phyloP scores from a whole-genome alignment of 108 stramenopile genomes.

The Fistulifera pelliculosa region DNA sequence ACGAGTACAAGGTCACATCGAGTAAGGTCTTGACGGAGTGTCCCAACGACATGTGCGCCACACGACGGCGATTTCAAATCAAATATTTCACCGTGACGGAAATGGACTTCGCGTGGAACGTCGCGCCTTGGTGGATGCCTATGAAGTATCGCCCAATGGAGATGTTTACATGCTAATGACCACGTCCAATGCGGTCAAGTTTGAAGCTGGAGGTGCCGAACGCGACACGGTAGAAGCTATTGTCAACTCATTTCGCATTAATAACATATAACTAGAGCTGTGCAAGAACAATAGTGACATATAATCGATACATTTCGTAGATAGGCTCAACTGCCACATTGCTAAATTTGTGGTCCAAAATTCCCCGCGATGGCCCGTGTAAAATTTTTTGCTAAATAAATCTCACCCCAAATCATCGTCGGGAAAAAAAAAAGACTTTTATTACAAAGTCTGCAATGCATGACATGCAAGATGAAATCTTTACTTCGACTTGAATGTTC shows the following conservation, averaged over 20 bases:
- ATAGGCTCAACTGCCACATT: too few relatives aligned
- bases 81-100: conserved; percentile 63
- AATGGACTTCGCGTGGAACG: conserved; percentile 62
- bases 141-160: conserved; percentile 28
- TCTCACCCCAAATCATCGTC: too few relatives aligned
- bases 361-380: too few relatives aligned
- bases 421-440: too few relatives aligned
- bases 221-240: conserved; percentile 72
- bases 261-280: neutral
- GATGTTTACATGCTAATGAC: conserved; percentile 69
- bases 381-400: too few relatives aligned
- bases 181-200: conserved; percentile 59
- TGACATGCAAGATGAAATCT: too few relatives aligned
- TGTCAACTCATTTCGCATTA: conserved; percentile 43
- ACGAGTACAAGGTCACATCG: conserved; percentile 41
- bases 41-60: conserved; percentile 9
- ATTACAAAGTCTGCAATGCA: too few relatives aligned
- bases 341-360: too few relatives aligned
- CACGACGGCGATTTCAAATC: conserved; percentile 39
- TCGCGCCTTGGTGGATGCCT: conserved; percentile 59
- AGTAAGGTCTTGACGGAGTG: conserved; percentile 8
- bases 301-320: too few relatives aligned
- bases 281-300: too few relatives aligned
- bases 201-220: conserved; percentile 50
- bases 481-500: too few relatives aligned